A percentile compares a stretch with the other conserved stretches of the same genome.
These are phyloP conservation scores for Apiotrichum veenhuisii DNA, from an alignment of 1,284 basidiomycete species.

Conservation along the genomic window DNA sequence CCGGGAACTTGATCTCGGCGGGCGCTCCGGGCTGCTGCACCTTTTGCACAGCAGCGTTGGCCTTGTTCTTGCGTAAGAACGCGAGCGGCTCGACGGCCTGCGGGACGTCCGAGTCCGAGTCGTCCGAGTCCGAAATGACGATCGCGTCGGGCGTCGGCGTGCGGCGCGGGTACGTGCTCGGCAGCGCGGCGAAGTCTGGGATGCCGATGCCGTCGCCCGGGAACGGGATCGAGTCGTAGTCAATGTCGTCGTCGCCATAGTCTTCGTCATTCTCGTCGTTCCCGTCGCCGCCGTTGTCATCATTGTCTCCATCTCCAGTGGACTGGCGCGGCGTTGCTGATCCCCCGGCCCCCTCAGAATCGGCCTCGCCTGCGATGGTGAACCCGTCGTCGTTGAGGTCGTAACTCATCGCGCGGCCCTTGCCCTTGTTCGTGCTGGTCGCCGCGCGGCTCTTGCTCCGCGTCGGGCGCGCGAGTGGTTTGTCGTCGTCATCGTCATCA, in stretches of 20 bases:
- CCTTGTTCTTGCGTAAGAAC: not conserved
- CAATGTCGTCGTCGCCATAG: not conserved
- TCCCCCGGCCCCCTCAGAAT: no score
- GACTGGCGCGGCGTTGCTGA: no score
- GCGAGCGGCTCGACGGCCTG: not conserved
- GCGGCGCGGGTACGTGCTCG: slow-evolving; percentile 4
- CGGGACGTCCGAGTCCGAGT: not conserved
- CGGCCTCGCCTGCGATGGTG: not conserved
- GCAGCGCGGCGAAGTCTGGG: slow-evolving; percentile 14
- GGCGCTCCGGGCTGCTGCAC: no score
- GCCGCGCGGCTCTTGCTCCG: not conserved
- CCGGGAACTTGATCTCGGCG: not conserved
- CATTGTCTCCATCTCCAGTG: no score
- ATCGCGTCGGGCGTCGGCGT: not conserved
- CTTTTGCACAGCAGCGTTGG: no score
- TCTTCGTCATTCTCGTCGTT: slow-evolving; percentile 8
- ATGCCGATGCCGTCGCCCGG: slow-evolving; percentile 2
- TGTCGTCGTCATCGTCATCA: not conserved
- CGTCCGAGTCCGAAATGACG: not conserved
- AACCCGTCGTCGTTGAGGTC: no score
- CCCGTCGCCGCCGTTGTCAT: not conserved
- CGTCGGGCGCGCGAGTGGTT: not conserved
- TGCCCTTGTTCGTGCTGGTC: not conserved
- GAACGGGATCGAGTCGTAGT: not conserved
- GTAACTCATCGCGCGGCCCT: no score